A percentile compares a stretch with the other conserved stretches of the same genome.
Evolutionary conservation across 176 grass and related monocot species (phyloP).

Genomic region (Poa annua): DNA sequence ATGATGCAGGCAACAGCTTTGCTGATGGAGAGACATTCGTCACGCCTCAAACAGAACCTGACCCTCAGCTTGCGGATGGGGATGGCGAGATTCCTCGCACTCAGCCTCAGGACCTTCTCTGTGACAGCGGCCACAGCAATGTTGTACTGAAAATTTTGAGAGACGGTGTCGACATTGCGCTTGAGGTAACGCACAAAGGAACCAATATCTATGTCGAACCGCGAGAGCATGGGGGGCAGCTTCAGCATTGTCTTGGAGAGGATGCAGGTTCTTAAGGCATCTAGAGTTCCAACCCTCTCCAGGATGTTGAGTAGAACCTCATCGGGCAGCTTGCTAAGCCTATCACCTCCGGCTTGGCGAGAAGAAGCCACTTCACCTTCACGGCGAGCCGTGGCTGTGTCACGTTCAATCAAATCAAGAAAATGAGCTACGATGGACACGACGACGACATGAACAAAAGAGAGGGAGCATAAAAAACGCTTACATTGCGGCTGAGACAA

Average conservation of each 20-base stretch:
- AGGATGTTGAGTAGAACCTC: conserved; percentile 12
- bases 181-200: neutral
- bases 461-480: neutral
- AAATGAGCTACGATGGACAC: neutral
- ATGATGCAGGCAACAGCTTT: neutral
- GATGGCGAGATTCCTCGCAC: neutral
- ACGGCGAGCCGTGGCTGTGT: neutral
- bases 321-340: conserved; percentile 1
- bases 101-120: neutral
- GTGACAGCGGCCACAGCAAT: neutral
- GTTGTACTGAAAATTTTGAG: neutral
- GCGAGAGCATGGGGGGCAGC: neutral
- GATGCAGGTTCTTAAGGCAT: neutral
- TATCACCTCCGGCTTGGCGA: neutral
- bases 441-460: neutral
- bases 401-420: neutral
- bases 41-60: neutral
- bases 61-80: neutral
- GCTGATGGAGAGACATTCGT: neutral
- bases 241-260: neutral
- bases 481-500: neutral
- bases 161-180: neutral
- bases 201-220: neutral
- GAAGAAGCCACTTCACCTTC: neutral
- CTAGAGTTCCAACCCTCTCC: neutral